A percentile compares a stretch with the other conserved stretches of the same genome.
phyloP scores from a whole-genome alignment of 2,329 filamentous ascomycete species.

The Fusarium clavum region DNA sequence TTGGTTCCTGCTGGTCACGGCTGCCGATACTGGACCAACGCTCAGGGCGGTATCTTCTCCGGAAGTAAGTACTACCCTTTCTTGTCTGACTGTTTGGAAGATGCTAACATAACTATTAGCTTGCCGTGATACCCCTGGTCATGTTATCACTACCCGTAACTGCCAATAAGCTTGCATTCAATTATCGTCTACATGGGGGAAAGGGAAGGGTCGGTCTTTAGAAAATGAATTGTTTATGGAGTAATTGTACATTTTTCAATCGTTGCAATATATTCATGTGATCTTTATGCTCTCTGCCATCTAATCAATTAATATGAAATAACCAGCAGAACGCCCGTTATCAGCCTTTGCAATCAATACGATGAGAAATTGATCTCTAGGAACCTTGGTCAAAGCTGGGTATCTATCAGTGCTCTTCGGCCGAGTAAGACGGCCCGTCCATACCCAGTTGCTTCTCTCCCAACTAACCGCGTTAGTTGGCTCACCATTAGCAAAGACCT shows the following conservation, averaged over 20 bases:
- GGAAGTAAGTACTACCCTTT: not conserved
- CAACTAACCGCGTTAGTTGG: rapidly evolving
- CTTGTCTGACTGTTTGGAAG: not conserved
- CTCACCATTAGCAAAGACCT: not conserved
- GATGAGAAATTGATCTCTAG: constrained; percentile 3
- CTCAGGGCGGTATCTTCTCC: not conserved
- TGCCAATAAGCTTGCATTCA: not conserved
- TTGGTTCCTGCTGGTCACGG: not conserved
- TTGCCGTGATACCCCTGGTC: not conserved
- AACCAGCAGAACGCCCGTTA: not conserved
- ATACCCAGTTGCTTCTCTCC: not conserved
- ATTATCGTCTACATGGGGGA: not conserved
- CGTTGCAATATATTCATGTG: not conserved
- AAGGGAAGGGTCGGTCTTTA: not conserved
- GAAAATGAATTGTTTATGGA: not conserved
- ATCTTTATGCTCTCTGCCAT: not conserved
- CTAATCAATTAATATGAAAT: not conserved
- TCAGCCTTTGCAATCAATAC: not conserved
- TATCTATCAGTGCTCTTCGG: not conserved
- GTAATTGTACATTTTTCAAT: not conserved
- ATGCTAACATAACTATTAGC: not conserved
- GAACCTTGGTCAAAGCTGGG: not conserved
- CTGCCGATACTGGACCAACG: not conserved
- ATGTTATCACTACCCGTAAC: not conserved
- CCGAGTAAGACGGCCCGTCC: not conserved